Evolutionary conservation across 2,329 filamentous ascomycete species (phyloP).

Genomic region (Xylariaceae sp.): DNA sequence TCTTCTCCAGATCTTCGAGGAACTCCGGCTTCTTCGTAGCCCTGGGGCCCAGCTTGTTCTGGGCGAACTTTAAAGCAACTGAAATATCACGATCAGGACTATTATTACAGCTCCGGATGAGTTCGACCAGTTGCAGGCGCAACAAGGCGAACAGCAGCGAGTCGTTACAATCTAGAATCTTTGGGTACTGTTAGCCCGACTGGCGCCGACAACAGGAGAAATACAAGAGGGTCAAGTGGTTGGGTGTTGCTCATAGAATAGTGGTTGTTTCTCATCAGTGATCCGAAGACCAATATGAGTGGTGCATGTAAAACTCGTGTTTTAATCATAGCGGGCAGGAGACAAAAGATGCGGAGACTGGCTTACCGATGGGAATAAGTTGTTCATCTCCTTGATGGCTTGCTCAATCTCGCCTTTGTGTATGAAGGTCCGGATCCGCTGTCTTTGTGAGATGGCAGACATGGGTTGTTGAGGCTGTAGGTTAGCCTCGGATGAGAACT

Average conservation of each 20-base stretch:
- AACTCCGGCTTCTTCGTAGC: constrained; percentile 78
- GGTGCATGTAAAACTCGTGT: constrained; percentile 92
- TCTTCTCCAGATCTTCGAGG: constrained; percentile 80
- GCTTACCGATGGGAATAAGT: constrained; percentile 84
- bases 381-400: constrained; percentile 83
- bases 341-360: not conserved
- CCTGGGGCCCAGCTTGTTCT: constrained; percentile 77
- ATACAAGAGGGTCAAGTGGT: not conserved
- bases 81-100: constrained; percentile 65
- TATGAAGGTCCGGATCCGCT: constrained; percentile 79
- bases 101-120: constrained; percentile 73
- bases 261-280: constrained; percentile 85
- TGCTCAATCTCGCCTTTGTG: constrained; percentile 78
- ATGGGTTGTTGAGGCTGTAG: constrained; percentile 67
- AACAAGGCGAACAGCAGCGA: constrained; percentile 84
- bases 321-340: constrained; percentile 76
- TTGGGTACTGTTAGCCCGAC: constrained; percentile 21
- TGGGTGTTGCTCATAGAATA: constrained; percentile 58
- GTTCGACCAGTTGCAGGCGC: constrained; percentile 85
- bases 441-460: constrained; percentile 68
- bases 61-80: constrained; percentile 80
- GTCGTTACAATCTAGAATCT: constrained; percentile 84
- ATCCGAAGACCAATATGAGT: constrained; percentile 86
- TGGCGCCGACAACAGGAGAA: not conserved
- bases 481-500: constrained; percentile 92